These are phyloP conservation scores for Metschnikowia kofuensis DNA, from an alignment of 805 yeast genomes.

Conservation along the genomic window DNA sequence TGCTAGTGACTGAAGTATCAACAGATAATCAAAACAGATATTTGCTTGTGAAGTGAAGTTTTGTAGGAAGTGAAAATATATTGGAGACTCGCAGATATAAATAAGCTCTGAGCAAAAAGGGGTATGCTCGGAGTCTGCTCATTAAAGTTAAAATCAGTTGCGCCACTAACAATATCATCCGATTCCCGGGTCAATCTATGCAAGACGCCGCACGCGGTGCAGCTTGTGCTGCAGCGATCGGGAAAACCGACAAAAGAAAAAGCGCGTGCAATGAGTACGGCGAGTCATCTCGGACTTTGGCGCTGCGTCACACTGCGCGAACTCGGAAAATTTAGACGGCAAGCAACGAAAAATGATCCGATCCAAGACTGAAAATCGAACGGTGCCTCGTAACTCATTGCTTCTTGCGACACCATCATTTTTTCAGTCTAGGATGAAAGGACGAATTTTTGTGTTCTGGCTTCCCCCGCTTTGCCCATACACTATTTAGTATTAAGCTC, in stretches of 20 bases:
- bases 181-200: conserved; percentile 6
- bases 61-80: too few species aligned
- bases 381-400: too few species aligned
- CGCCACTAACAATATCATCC: conserved; percentile 8
- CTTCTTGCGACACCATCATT: too few species aligned
- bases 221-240: conserved; percentile 1
- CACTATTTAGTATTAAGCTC: too few species aligned
- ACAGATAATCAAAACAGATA: too few species aligned
- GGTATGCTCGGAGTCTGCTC: background rate
- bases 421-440: too few species aligned
- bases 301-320: background rate
- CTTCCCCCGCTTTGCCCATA: too few species aligned
- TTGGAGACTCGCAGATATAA: background rate
- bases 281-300: background rate
- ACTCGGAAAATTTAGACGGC: background rate
- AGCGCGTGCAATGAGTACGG: background rate
- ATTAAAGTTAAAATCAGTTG: background rate
- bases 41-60: too few species aligned
- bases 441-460: too few species aligned
- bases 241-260: background rate
- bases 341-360: background rate
- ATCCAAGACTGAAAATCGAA: too few species aligned
- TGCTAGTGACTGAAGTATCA: too few species aligned
- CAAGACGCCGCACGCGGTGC: conserved; percentile 4
- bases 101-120: background rate